Percentiles rank a stretch among this genome's conserved stretches.
These are phyloP conservation scores for Porpolomopsis calyptriformis DNA, from an alignment of 768 basidiomycete genomes.

Conservation along the genomic window DNA sequence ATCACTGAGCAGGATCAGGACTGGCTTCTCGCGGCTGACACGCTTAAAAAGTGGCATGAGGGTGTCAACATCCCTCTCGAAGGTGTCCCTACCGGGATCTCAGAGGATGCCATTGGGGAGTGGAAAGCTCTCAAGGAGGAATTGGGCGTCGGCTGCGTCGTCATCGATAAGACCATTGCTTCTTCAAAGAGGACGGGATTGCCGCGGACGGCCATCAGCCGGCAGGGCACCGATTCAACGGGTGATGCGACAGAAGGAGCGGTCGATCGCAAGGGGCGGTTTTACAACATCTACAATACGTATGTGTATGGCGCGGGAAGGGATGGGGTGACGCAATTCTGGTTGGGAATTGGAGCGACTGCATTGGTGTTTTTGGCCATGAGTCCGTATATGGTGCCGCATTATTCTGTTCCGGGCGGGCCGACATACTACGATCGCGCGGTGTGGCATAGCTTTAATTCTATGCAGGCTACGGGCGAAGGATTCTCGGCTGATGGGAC, in stretches of 20 bases:
- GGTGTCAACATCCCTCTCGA: conserved; percentile 41
- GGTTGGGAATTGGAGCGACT: conserved; percentile 52
- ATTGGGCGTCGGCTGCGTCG: conserved; percentile 63
- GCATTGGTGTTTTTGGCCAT: conserved; percentile 52
- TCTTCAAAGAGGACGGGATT: conserved; percentile 21
- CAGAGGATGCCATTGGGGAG: conserved; percentile 58
- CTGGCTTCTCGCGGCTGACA: conserved; percentile 43
- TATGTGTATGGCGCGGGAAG: conserved; percentile 39
- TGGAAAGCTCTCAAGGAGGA: conserved; percentile 76
- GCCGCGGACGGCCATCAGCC: conserved; percentile 10
- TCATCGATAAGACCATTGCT: conserved; percentile 64
- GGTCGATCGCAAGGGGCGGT: conserved; percentile 44
- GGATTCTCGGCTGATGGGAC: conserved; percentile 55
- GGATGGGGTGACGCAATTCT: conserved; percentile 32
- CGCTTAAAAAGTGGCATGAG: conserved; percentile 61
- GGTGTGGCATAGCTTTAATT: conserved; percentile 73
- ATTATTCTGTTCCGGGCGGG: conserved; percentile 50
- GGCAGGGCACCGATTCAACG: too few species aligned
- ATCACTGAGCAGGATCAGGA: conserved; percentile 44
- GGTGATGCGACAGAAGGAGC: too few species aligned
- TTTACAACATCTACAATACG: conserved; percentile 85
- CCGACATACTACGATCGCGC: conserved; percentile 66
- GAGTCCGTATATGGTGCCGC: conserved; percentile 50
- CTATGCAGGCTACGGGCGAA: conserved; percentile 58
- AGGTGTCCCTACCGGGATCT: conserved; percentile 42